Evolutionary conservation across 257 asterid genomes (phyloP), one percentile per base, ranked within the genome.

Genomic region (Eustoma russellianum): DNA sequence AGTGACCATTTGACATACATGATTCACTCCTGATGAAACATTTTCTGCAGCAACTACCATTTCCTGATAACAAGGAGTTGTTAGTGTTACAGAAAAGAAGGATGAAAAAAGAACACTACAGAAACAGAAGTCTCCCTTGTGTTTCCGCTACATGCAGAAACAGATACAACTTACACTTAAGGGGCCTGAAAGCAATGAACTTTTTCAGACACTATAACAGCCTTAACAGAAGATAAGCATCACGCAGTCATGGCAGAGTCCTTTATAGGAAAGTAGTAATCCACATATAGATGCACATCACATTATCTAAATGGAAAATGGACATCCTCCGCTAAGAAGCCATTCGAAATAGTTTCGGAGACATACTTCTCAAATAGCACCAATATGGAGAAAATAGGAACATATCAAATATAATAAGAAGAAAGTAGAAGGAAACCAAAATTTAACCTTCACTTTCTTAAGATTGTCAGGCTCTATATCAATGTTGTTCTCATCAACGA

Each of bases 401-500:
- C n/a, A n/a, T n/a, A n/a, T n/a, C n/a, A n/a, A n/a, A n/a, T n/a
- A n/a, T n/a, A n/a, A n/a, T n/a, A n/a, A n/a, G n/a, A n/a, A n/a
- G n/a, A n/a, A n/a, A 54, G 17, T 33, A 52, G 28, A 13, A 58
- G 17, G 49, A 63, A 50, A 18, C 50, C 6, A 57, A 51, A 41
- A 35, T 63, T 78, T 52, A 41, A 89, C 97, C 97, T 89, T 76
- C 68, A 79, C 96, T 79, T 73, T 83, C 61, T 70, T 83, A 41
- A 77, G 74, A 33, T 53, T 40, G 33, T 65, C 90, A 64, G 85
- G 35, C 28, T 56, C 81, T 74, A 86, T 76, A 48, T 89, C 96
- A 54, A 89, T 89, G 76, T 66, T 65, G 58, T 89, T 93, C 63
- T 77, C 83, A 65, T 86, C 93, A 48, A 86, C 97, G 50, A 86